Evolutionary conservation across 2,329 filamentous ascomycete species (phyloP).

Genomic region (Boeremia exigua): DNA sequence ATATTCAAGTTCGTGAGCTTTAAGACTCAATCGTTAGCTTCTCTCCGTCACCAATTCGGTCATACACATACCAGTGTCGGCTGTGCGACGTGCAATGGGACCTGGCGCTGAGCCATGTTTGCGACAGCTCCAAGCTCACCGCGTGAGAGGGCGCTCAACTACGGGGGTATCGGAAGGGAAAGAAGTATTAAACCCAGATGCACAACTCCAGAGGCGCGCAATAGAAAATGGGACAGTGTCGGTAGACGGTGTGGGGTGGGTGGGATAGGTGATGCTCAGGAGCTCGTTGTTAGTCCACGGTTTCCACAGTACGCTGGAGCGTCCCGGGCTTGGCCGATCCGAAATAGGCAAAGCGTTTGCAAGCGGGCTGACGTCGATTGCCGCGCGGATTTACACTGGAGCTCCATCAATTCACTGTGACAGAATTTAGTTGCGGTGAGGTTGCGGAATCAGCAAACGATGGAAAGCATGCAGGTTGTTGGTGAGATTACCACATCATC

Average conservation of each 20-base stretch:
- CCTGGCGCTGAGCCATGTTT: conserved; percentile 75
- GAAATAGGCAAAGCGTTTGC: conserved; percentile 6
- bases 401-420: neutral
- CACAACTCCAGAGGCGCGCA: conserved; percentile 47
- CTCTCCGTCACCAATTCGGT: conserved; percentile 5
- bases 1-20: conserved; percentile 57
- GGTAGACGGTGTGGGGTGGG: conserved; percentile 34
- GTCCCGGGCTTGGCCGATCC: conserved; percentile 13
- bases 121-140: conserved; percentile 50
- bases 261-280: conserved; percentile 36
- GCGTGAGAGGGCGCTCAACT: conserved; percentile 39
- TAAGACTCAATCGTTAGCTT: conserved; percentile 39
- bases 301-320: conserved; percentile 20
- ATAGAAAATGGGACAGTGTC: conserved; percentile 46
- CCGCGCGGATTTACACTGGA: neutral
- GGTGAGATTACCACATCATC: neutral
- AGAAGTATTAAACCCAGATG: conserved; percentile 46
- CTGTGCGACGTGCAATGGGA: conserved; percentile 82
- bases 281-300: conserved; percentile 20
- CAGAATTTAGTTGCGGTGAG: neutral
- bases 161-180: conserved; percentile 44
- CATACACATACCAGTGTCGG: conserved; percentile 70
- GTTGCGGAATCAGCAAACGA: neutral
- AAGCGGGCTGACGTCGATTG: conserved; percentile 20
- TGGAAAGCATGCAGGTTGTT: neutral